A percentile compares a stretch with the other conserved stretches of the same genome.
These are phyloP conservation scores for Kurtzmaniella quercitrusa DNA, from an alignment of 1,139 yeast genomes.

Conservation along the genomic window DNA sequence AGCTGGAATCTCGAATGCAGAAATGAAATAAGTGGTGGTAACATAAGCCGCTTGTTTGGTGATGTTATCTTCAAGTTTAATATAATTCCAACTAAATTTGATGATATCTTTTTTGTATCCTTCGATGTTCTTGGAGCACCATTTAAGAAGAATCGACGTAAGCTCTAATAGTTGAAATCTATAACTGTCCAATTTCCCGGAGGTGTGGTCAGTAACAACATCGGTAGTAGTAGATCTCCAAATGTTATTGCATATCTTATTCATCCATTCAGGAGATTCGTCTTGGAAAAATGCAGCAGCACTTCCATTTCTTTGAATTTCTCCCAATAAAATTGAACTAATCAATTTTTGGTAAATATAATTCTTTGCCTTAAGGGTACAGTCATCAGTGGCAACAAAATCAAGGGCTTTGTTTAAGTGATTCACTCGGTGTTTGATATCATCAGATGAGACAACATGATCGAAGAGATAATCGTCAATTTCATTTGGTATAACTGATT, in stretches of 20 bases:
- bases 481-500: slow-evolving; percentile 41
- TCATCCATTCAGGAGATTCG: slow-evolving; percentile 56
- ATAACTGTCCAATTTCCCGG: slow-evolving; percentile 72
- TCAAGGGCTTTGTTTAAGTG: slow-evolving; percentile 53
- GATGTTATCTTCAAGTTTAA: slow-evolving; percentile 82
- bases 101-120: slow-evolving; percentile 82
- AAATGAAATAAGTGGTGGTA: slow-evolving; percentile 79
- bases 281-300: slow-evolving; percentile 45
- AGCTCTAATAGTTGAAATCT: slow-evolving; percentile 77
- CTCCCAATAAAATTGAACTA: slow-evolving; percentile 62
- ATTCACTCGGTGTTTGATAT: slow-evolving; percentile 41
- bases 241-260: slow-evolving; percentile 53
- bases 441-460: slow-evolving; percentile 49
- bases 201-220: slow-evolving; percentile 50
- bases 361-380: slow-evolving; percentile 52
- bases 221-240: slow-evolving; percentile 64
- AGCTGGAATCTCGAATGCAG: slow-evolving; percentile 85
- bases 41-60: slow-evolving; percentile 94
- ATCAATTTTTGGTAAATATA: slow-evolving; percentile 61
- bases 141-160: slow-evolving; percentile 71
- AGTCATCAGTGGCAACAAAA: slow-evolving; percentile 38
- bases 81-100: slow-evolving; percentile 91
- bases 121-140: slow-evolving; percentile 57
- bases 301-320: slow-evolving; percentile 49
- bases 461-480: slow-evolving; percentile 58